phyloP scores from a whole-genome alignment of 257 asterid species.

The Leonotis leonurus region DNA sequence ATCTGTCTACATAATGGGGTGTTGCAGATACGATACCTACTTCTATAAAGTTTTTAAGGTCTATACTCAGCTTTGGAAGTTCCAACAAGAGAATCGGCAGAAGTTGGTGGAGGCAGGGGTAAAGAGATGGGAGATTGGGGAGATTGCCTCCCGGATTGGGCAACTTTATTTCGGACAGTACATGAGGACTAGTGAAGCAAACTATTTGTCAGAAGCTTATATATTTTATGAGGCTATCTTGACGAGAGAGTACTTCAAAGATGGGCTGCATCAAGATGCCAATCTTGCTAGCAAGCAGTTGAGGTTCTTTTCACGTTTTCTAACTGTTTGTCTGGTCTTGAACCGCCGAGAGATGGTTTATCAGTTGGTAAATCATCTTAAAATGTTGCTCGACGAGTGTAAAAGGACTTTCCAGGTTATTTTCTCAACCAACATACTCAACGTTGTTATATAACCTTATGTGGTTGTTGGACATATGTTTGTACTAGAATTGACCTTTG shows the following conservation, averaged over 20 bases:
- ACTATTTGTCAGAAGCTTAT: conserved; percentile 74
- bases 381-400: conserved; percentile 89
- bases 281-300: conserved; percentile 76
- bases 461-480: not conserved
- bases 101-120: conserved; percentile 91
- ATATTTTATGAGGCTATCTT: conserved; percentile 87
- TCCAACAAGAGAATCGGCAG: conserved; percentile 91
- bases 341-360: conserved; percentile 76
- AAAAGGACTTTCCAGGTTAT: conserved; percentile 80
- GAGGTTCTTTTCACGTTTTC: conserved; percentile 87
- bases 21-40: conserved; percentile 77
- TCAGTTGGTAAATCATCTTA: conserved; percentile 88
- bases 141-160: conserved; percentile 93
- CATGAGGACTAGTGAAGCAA: conserved; percentile 98
- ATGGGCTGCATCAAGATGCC: conserved; percentile 81
- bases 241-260: conserved; percentile 92
- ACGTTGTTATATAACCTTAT: not conserved
- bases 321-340: conserved; percentile 81
- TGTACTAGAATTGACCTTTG: not conserved
- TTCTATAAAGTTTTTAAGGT: conserved; percentile 88
- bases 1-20: conserved; percentile 3
- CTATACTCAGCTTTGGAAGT: conserved; percentile 91
- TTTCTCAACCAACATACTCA: conserved; percentile 8
- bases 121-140: conserved; percentile 99
- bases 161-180: conserved; percentile 98